Percentiles rank a stretch among this genome's conserved stretches.
Conservation (phyloP, 148 eudicot species). For the Rhododendron vialii region DNA sequence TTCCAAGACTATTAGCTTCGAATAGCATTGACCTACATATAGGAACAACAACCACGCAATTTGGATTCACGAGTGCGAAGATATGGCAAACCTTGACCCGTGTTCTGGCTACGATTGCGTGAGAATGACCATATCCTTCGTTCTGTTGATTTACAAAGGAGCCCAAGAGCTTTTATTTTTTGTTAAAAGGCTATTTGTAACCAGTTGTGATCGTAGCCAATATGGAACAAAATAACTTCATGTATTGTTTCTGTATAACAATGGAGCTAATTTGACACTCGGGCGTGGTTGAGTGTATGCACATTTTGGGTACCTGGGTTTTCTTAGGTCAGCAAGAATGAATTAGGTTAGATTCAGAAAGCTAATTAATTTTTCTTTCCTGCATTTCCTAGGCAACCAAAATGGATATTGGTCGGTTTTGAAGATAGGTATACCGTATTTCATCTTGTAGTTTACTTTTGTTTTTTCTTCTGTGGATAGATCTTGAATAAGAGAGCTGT, state of each 20-base stretch:
- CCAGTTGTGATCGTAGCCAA: background rate
- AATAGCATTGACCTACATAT: background rate
- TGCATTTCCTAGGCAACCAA: background rate
- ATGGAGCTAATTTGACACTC: background rate
- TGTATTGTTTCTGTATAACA: background rate
- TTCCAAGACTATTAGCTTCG: background rate
- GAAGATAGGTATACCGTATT: background rate
- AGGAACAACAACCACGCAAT: background rate
- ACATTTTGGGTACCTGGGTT: background rate
- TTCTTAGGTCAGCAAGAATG: background rate
- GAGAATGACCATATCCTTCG: background rate
- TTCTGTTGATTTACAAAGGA: background rate
- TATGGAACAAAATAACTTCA: background rate
- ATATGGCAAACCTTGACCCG: background rate
- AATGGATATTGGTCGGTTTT: background rate
- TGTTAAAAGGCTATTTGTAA: background rate
- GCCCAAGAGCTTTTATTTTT: background rate
- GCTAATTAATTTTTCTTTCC: background rate
- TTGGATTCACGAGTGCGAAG: background rate
- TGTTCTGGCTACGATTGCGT: background rate
- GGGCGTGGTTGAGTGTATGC: background rate
- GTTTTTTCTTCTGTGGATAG: conserved; percentile 24
- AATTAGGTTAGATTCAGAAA: background rate
- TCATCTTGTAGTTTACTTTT: background rate
- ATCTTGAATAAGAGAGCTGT: conserved; percentile 83